These are phyloP conservation scores for Curvularia spicifera DNA, from an alignment of 2,329 filamentous ascomycete genomes.

Conservation along the genomic window DNA sequence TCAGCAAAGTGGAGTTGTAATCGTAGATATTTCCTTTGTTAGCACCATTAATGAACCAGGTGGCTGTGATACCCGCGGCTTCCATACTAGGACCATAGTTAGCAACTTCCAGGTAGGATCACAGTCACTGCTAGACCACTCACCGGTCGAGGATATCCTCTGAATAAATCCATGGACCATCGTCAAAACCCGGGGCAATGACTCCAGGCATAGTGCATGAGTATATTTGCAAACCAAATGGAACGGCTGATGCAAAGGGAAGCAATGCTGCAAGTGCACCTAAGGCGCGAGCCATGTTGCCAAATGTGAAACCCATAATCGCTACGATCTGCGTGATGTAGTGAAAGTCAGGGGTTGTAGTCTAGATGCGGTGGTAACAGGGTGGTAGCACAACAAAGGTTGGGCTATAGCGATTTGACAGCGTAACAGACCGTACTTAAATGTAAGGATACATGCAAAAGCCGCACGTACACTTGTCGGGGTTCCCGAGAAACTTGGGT, in stretches of 20 bases:
- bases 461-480: neutral
- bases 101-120: neutral
- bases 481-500: neutral
- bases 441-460: neutral
- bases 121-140: neutral
- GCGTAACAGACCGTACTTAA: constrained; percentile 1
- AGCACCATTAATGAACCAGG: constrained; percentile 10
- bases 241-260: neutral
- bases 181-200: constrained; percentile 9
- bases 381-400: neutral
- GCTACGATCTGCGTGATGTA: neutral
- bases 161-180: constrained; percentile 7
- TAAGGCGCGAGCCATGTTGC: neutral
- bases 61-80: constrained; percentile 6
- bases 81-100: neutral
- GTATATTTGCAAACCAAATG: constrained; percentile 9
- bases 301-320: neutral
- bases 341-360: neutral
- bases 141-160: constrained; percentile 6
- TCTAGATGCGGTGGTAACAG: neutral
- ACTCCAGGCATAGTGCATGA: constrained; percentile 4
- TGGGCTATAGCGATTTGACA: neutral
- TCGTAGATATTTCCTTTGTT: constrained; percentile 8
- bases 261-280: neutral
- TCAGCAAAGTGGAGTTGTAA: constrained; percentile 3